Percentiles rank a stretch among this genome's conserved stretches.
Conservation (phyloP, 352 stramenopile species). For the Phytophthora multivora region DNA sequence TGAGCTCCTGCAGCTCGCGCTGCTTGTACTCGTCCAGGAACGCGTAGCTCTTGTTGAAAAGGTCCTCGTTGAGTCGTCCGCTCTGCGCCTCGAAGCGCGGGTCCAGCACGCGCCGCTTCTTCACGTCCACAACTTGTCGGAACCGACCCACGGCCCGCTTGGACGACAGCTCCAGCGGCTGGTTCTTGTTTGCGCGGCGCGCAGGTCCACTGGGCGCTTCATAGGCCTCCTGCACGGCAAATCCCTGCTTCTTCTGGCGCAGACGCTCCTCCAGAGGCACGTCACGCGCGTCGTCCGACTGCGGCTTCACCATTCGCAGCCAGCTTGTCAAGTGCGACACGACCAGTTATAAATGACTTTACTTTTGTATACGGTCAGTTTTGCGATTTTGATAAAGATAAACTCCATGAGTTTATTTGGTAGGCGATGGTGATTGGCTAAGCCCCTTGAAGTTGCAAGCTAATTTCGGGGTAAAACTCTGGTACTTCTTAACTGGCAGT, state of each 20-base stretch:
- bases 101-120: slow-evolving; percentile 74
- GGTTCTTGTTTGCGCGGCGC: slow-evolving; percentile 79
- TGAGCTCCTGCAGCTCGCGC: slow-evolving; percentile 84
- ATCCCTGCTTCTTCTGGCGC: slow-evolving; percentile 79
- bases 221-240: slow-evolving; percentile 37
- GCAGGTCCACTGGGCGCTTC: slow-evolving; percentile 7
- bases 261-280: slow-evolving; percentile 81
- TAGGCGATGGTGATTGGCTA: not conserved
- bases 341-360: slow-evolving; percentile 13
- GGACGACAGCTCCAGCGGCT: slow-evolving; percentile 83
- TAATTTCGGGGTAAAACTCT: not conserved
- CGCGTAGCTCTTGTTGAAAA: slow-evolving; percentile 88
- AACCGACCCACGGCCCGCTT: slow-evolving; percentile 83
- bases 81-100: slow-evolving; percentile 87
- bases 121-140: slow-evolving; percentile 83
- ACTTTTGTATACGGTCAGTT: not conserved
- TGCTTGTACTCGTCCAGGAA: slow-evolving; percentile 92
- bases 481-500: too few species aligned
- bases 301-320: not conserved
- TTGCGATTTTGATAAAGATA: not conserved
- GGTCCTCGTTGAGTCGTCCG: slow-evolving; percentile 88
- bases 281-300: slow-evolving; percentile 45
- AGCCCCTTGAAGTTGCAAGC: not conserved
- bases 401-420: not conserved
- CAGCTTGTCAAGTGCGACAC: not conserved